phyloP scores from a whole-genome alignment of 1,284 basidiomycete species.

The Microbotryum lychnidis-dioicae region DNA sequence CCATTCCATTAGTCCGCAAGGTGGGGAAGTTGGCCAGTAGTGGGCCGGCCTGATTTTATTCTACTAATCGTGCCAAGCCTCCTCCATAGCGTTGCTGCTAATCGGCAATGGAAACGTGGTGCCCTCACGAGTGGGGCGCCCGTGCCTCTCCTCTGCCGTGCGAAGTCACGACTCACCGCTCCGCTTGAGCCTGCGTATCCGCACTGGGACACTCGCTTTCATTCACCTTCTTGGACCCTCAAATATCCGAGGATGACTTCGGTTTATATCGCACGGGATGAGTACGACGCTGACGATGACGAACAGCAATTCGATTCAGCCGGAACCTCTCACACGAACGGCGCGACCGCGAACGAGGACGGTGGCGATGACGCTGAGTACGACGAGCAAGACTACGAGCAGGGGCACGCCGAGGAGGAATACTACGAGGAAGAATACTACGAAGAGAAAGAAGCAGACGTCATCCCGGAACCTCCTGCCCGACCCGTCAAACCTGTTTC shows the following conservation, averaged over 20 bases:
- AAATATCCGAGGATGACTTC: background rate
- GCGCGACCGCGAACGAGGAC: background rate
- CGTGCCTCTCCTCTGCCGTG: no score
- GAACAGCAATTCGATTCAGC: background rate
- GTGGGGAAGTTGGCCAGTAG: no score
- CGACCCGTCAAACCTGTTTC: background rate
- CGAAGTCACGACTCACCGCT: no score
- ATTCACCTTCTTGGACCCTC: background rate
- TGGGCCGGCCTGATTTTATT: no score
- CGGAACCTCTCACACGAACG: background rate
- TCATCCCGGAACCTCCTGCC: background rate
- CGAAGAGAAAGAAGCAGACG: constrained; percentile 1
- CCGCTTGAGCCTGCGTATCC: no score
- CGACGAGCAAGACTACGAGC: background rate
- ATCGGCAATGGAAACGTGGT: no score
- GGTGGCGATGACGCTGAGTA: background rate
- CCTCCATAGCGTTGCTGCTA: no score
- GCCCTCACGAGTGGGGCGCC: no score
- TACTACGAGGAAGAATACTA: constrained; percentile 5
- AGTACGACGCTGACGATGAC: constrained; percentile 1
- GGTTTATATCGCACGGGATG: background rate
- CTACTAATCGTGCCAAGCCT: no score
- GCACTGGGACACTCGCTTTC: constrained; percentile 1
- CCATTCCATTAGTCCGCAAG: no score
- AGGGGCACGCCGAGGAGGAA: background rate